phyloP scores from a whole-genome alignment of 345 rosid genomes.

The Eucalyptus pumila region DNA sequence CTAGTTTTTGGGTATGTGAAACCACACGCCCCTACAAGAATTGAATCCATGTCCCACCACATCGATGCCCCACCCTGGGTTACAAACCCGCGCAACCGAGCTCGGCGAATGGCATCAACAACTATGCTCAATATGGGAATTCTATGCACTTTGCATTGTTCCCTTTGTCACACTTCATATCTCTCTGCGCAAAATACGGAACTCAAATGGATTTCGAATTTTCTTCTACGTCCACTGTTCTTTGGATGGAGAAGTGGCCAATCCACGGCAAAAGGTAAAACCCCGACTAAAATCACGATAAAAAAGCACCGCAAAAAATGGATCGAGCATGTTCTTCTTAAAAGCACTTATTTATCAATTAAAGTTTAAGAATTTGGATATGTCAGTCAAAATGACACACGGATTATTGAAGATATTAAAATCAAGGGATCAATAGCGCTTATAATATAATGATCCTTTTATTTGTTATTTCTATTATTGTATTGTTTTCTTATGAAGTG shows the following conservation, averaged over 20 bases:
- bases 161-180: not conserved
- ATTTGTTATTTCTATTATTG: not conserved
- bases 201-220: not conserved
- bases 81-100: not conserved
- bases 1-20: no score
- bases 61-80: not conserved
- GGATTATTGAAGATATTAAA: no score
- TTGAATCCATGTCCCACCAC: no score
- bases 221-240: not conserved
- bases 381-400: not conserved
- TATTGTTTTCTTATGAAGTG: not conserved
- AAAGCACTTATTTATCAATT: no score
- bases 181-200: not conserved
- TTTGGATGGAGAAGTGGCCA: not conserved
- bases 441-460: no score
- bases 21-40: no score
- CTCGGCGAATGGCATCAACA: not conserved
- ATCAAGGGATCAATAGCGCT: not conserved
- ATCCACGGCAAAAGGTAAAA: not conserved
- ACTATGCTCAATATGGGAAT: not conserved
- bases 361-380: no score
- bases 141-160: not conserved
- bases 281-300: not conserved
- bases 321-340: not conserved
- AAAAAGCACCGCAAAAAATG: not conserved